These are phyloP conservation scores for Scolecobasidium constrictum DNA, from an alignment of 2,329 filamentous ascomycete species.

Conservation along the genomic window DNA sequence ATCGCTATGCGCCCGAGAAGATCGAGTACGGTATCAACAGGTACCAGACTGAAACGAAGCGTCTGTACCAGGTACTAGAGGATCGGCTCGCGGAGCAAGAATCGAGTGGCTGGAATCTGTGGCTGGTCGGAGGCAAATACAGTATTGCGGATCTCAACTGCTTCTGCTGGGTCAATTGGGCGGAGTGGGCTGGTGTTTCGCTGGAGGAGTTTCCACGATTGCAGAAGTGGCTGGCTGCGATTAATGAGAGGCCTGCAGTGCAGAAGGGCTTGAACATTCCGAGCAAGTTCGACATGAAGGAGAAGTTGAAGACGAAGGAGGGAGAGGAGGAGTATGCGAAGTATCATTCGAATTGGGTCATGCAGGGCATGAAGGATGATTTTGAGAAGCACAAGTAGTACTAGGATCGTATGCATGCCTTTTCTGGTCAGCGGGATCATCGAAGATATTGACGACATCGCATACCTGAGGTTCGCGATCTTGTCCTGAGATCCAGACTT, in stretches of 20 bases:
- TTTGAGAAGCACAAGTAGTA: conserved; percentile 23
- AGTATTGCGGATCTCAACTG: conserved; percentile 37
- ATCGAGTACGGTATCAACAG: conserved; percentile 35
- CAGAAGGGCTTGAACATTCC: conserved; percentile 24
- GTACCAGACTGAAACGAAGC: conserved; percentile 37
- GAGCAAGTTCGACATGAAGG: conserved; percentile 37
- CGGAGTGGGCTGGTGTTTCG: conserved; percentile 26
- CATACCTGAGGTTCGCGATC: no score
- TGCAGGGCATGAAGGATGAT: conserved; percentile 28
- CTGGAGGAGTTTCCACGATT: conserved; percentile 19
- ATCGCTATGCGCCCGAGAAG: conserved; percentile 66
- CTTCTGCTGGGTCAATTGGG: conserved; percentile 66
- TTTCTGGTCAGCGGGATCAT: neutral
- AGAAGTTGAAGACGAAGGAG: conserved; percentile 46
- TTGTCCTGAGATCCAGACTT: no score
- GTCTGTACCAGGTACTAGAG: conserved; percentile 26
- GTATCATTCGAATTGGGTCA: conserved; percentile 25
- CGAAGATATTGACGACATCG: neutral
- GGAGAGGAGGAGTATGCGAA: conserved; percentile 42
- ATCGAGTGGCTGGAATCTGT: conserved; percentile 20
- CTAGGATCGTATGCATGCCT: neutral
- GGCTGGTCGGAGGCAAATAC: conserved; percentile 35
- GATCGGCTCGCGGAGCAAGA: conserved; percentile 22
- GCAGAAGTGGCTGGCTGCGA: conserved; percentile 21
- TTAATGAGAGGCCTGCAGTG: conserved; percentile 21